Evolutionary conservation across 2,329 filamentous ascomycete genomes (phyloP).

Genomic region (Beauveria brongniartii): DNA sequence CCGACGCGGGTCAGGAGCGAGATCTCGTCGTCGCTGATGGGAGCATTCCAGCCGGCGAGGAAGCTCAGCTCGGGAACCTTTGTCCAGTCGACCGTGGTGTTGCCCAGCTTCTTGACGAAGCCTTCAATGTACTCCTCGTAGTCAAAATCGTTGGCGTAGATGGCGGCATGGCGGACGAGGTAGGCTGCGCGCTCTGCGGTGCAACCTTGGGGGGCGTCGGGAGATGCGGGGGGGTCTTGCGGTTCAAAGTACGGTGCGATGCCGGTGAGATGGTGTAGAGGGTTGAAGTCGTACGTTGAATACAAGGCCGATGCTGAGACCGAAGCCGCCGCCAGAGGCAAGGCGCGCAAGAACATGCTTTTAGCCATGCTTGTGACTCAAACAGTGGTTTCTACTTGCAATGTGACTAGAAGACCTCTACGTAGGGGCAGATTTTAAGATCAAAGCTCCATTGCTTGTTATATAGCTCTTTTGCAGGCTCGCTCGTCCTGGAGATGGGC

Average conservation of each 20-base stretch:
- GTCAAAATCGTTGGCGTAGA: constrained; percentile 53
- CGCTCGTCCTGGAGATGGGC: not conserved
- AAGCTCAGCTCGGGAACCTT: constrained; percentile 48
- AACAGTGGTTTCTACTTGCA: not conserved
- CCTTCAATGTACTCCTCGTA: constrained; percentile 50
- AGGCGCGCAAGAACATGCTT: not conserved
- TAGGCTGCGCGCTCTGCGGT: constrained; percentile 44
- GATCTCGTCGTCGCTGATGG: constrained; percentile 46
- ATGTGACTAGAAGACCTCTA: not conserved
- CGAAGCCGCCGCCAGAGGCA: constrained; percentile 10
- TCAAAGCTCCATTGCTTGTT: not conserved
- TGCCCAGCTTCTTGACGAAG: constrained; percentile 49
- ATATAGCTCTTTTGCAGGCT: not conserved
- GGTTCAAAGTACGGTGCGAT: constrained; percentile 51
- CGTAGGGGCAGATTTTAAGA: not conserved
- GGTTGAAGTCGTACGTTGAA: constrained; percentile 42
- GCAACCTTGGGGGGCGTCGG: constrained; percentile 40
- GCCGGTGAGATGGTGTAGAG: constrained; percentile 46
- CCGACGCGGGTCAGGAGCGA: constrained; percentile 55
- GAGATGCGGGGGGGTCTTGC: constrained; percentile 36
- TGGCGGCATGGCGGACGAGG: constrained; percentile 50
- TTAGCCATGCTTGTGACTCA: not conserved
- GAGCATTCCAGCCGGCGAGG: constrained; percentile 46
- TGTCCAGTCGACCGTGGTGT: constrained; percentile 51
- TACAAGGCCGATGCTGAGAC: constrained; percentile 26